phyloP scores from a whole-genome alignment of 768 basidiomycete species.

The Sistotremastrum suecicum region DNA sequence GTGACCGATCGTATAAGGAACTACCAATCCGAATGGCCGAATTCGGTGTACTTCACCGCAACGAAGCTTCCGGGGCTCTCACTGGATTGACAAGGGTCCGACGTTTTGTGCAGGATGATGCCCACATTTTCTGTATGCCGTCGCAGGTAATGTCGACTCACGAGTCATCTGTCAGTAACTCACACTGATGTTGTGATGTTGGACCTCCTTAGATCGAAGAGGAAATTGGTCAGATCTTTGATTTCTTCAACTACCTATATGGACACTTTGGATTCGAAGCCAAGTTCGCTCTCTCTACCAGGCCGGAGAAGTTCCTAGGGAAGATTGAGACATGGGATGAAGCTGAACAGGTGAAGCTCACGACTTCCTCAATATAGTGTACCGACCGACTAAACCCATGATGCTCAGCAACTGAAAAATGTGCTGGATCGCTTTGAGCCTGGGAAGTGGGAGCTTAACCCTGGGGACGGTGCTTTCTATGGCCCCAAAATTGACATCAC shows the following conservation, averaged over 20 bases:
- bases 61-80: slow-evolving; percentile 90
- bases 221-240: slow-evolving; percentile 78
- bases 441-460: slow-evolving; percentile 85
- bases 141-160: slow-evolving; percentile 39
- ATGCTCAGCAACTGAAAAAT: slow-evolving; percentile 57
- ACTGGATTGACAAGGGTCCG: slow-evolving; percentile 88
- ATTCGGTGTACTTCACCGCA: slow-evolving; percentile 93
- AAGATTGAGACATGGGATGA: slow-evolving; percentile 78
- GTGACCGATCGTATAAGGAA: slow-evolving; percentile 89
- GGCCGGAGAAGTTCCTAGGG: slow-evolving; percentile 90
- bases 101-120: slow-evolving; percentile 95
- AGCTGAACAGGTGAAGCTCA: slow-evolving; percentile 54
- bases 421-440: slow-evolving; percentile 79
- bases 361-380: no score
- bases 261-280: slow-evolving; percentile 92
- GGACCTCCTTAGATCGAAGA: slow-evolving; percentile 48
- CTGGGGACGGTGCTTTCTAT: slow-evolving; percentile 98
- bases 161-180: not conserved
- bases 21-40: slow-evolving; percentile 96
- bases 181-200: slow-evolving; percentile 1
- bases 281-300: slow-evolving; percentile 86
- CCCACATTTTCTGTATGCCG: slow-evolving; percentile 97
- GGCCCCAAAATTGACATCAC: slow-evolving; percentile 99
- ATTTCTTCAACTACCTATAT: slow-evolving; percentile 91
- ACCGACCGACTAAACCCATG: slow-evolving; percentile 3